phyloP scores from a whole-genome alignment of 176 grass and related monocot genomes.

The Oropetium thomaeum region DNA sequence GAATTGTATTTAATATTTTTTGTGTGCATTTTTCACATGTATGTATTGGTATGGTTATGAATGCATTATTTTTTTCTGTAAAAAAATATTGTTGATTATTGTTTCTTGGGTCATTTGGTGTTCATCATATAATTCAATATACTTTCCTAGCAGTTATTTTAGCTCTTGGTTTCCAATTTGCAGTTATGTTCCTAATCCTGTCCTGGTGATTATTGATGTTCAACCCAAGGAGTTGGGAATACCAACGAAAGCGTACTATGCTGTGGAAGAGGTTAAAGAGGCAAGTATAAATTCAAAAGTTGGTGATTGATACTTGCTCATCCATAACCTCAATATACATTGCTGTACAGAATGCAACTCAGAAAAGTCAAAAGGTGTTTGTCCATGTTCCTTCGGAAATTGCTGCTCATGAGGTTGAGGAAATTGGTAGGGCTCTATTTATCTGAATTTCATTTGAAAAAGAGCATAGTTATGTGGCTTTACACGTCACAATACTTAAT shows the following conservation, averaged over 20 bases:
- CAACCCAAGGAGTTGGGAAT: conserved; percentile 95
- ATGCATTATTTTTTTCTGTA: background rate
- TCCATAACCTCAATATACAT: conserved; percentile 12
- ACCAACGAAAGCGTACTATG: conserved; percentile 96
- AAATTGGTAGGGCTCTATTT: conserved; percentile 65
- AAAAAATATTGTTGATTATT: background rate
- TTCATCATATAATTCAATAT: background rate
- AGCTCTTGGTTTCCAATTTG: background rate
- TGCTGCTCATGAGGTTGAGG: conserved; percentile 96
- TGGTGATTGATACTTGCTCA: conserved; percentile 9
- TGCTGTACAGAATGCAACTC: conserved; percentile 79
- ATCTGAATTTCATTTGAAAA: background rate
- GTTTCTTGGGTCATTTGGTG: background rate
- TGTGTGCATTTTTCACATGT: no score
- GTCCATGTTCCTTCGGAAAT: conserved; percentile 99
- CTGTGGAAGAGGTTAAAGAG: conserved; percentile 97
- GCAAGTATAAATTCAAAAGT: background rate
- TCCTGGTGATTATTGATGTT: conserved; percentile 98
- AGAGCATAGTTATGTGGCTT: no score
- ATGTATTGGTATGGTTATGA: no score
- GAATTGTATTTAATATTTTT: no score
- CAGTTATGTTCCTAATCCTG: conserved; percentile 92
- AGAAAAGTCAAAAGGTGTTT: conserved; percentile 98
- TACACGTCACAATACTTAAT: background rate
- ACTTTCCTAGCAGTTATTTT: background rate